Base-by-base conservation (phyloP, 2,329 filamentous ascomycete species). In the Paraphaeosphaeria minitans region DNA sequence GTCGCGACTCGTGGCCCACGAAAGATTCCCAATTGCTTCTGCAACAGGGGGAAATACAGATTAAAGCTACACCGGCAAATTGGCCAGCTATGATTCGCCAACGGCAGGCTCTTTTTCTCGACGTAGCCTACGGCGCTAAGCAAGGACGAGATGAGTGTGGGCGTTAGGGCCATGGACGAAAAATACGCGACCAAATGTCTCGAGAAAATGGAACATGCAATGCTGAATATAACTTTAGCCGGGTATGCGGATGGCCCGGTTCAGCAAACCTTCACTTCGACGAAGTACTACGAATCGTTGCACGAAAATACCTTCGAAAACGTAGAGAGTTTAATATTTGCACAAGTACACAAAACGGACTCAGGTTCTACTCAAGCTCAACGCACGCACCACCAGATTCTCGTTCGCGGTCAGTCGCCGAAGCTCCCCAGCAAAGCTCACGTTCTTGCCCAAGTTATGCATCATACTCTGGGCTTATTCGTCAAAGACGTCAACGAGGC, bases 231-330 rank as follows among this genome's bases (percentile, higher is more conserved):
- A n/a, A 65, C 50, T 5, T 22, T 72, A 2, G 50, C 22, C 13
- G 46, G 49, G 16, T 51, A 55, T 27, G 58, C 53, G 0, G 56
- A 31, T 16, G 57, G 60, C 27, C 51, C 53, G 0, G 65, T 73
- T 2, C 70, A 71, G 10, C 48, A 57, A 24, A 61, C 59, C 0
- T 75, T 75, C 24, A 66, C 66, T 1, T 70, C 70, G 0, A 67
- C 66, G 7, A 55, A 56, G 6, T 73, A 67, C 48, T 75, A 75
- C 43, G 58, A 65, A 53, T 54, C 57, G 2, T 62, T 73, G 4
- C 57, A 59, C 12, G 66, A 75, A 41, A 29, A 52, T 7, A 60
- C 53, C 1, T 39, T 57, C 12, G 59, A 62, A 10, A 21, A 66
- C 3, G 42, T 66, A 1, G 37, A 51, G 8, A 41, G 42, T 1